phyloP scores from a whole-genome alignment of 768 basidiomycete genomes.

The Candolleomyces eurysporus region DNA sequence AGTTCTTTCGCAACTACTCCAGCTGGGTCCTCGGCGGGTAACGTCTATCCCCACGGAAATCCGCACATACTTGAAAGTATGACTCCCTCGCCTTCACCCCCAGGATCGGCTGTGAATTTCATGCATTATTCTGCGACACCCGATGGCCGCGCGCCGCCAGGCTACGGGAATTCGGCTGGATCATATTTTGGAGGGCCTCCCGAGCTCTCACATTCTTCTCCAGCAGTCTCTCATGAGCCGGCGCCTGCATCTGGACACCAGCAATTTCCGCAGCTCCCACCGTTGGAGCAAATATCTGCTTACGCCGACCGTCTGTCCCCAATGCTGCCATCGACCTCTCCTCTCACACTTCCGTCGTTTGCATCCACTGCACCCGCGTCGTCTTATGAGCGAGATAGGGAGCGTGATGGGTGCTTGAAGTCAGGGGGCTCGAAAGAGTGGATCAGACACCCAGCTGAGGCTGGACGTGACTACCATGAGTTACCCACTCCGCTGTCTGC shows the following conservation, averaged over 20 bases:
- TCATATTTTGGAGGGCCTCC: slow-evolving; percentile 57
- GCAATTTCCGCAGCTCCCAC: slow-evolving; percentile 30
- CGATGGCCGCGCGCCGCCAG: slow-evolving; percentile 28
- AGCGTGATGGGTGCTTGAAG: slow-evolving; percentile 36
- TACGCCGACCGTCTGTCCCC: slow-evolving; percentile 30
- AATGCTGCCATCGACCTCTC: slow-evolving; percentile 27
- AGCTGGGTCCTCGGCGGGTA: slow-evolving; percentile 51
- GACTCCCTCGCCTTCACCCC: slow-evolving; percentile 70
- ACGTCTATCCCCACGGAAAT: slow-evolving; percentile 49
- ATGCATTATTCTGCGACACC: slow-evolving; percentile 50
- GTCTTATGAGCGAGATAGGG: slow-evolving; percentile 57
- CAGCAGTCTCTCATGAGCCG: slow-evolving; percentile 24
- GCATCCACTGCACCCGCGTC: slow-evolving; percentile 36
- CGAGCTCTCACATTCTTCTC: slow-evolving; percentile 35
- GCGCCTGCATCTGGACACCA: slow-evolving; percentile 15
- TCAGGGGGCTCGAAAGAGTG: no score
- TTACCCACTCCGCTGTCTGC: slow-evolving; percentile 44
- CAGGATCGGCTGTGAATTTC: slow-evolving; percentile 52
- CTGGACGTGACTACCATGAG: slow-evolving; percentile 20
- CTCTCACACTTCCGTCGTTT: slow-evolving; percentile 38
- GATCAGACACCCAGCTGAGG: no score
- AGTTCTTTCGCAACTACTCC: slow-evolving; percentile 43
- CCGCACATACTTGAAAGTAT: slow-evolving; percentile 33
- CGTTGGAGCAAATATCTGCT: slow-evolving; percentile 22
- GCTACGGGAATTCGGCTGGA: slow-evolving; percentile 28